Conservation (phyloP, 371 early-diverging fungal species). For the Synchytrium microbalum region DNA sequence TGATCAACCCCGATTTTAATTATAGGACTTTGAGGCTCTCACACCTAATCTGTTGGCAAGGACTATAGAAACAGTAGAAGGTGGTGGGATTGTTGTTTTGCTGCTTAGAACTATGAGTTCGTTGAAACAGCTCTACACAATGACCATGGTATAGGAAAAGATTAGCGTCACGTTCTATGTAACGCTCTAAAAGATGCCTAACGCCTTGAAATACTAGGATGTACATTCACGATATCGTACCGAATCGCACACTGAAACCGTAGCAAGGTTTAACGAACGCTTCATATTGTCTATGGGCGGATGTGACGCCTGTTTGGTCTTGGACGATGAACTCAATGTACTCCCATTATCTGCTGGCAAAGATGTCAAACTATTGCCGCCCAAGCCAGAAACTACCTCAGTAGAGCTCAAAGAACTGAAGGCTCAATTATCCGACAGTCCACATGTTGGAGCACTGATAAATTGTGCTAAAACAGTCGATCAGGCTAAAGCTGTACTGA, state of each 20-base stretch:
- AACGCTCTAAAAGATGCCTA: not conserved
- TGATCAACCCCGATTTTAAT: slow-evolving; percentile 13
- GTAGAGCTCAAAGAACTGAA: slow-evolving; percentile 74
- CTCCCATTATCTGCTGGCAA: slow-evolving; percentile 85
- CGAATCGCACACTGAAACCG: slow-evolving; percentile 86
- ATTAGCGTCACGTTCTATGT: not conserved
- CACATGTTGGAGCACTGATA: slow-evolving; percentile 79
- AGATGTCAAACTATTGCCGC: slow-evolving; percentile 76
- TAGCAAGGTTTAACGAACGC: slow-evolving; percentile 95
- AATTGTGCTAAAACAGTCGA: slow-evolving; percentile 77
- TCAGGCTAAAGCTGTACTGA: slow-evolving; percentile 91
- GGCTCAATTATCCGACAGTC: slow-evolving; percentile 74
- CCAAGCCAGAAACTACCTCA: slow-evolving; percentile 41
- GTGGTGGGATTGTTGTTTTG: slow-evolving; percentile 96
- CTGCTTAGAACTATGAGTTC: slow-evolving; percentile 89
- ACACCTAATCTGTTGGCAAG: slow-evolving; percentile 97
- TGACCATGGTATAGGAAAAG: slow-evolving; percentile 75
- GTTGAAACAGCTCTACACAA: slow-evolving; percentile 91
- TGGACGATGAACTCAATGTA: slow-evolving; percentile 95
- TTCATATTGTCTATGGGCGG: slow-evolving; percentile 90
- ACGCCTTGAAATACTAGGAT: slow-evolving; percentile 36
- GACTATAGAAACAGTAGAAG: slow-evolving; percentile 98
- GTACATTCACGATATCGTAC: slow-evolving; percentile 91
- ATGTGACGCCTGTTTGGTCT: slow-evolving; percentile 87
- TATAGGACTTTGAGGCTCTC: slow-evolving; percentile 93